A percentile compares a stretch with the other conserved stretches of the same genome.
These are phyloP conservation scores for Waitea zeae DNA, from an alignment of 1,284 basidiomycete species.

Conservation along the genomic window DNA sequence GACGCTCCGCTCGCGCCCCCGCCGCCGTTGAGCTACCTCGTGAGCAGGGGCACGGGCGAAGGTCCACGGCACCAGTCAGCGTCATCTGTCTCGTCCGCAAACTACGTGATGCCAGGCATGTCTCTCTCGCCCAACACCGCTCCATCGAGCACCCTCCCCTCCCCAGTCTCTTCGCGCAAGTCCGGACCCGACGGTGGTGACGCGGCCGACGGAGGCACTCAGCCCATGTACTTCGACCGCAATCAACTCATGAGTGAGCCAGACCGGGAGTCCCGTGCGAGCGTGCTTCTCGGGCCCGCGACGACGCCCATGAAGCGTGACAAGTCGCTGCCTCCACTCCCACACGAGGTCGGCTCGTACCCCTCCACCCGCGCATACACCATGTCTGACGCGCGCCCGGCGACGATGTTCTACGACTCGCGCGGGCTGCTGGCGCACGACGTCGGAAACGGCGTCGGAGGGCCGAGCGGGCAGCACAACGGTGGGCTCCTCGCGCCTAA, in stretches of 20 bases:
- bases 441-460: conserved; percentile 15
- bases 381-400: conserved; percentile 32
- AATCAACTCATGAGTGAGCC: too few relatives aligned
- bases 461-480: too few relatives aligned
- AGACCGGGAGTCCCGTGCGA: too few relatives aligned
- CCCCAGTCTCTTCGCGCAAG: conserved; percentile 50
- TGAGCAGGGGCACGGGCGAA: conserved; percentile 42
- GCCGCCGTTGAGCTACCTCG: conserved; percentile 71
- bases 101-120: conserved; percentile 32
- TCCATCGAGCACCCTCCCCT: conserved; percentile 54
- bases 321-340: conserved; percentile 65
- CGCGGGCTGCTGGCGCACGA: conserved; percentile 25
- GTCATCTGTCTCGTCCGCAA: conserved; percentile 37
- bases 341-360: conserved; percentile 29
- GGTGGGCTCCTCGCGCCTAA: conserved; percentile 39
- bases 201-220: too few relatives aligned
- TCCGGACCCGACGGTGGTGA: too few relatives aligned
- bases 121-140: conserved; percentile 40
- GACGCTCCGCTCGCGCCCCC: conserved; percentile 68
- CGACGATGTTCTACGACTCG: conserved; percentile 47
- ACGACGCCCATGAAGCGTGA: too few relatives aligned
- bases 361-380: conserved; percentile 18
- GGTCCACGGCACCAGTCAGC: conserved; percentile 36
- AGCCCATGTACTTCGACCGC: too few relatives aligned
- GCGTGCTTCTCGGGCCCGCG: too few relatives aligned